phyloP scores from a whole-genome alignment of 2,329 filamentous ascomycete genomes.

The Cucurbitaria berberidis region DNA sequence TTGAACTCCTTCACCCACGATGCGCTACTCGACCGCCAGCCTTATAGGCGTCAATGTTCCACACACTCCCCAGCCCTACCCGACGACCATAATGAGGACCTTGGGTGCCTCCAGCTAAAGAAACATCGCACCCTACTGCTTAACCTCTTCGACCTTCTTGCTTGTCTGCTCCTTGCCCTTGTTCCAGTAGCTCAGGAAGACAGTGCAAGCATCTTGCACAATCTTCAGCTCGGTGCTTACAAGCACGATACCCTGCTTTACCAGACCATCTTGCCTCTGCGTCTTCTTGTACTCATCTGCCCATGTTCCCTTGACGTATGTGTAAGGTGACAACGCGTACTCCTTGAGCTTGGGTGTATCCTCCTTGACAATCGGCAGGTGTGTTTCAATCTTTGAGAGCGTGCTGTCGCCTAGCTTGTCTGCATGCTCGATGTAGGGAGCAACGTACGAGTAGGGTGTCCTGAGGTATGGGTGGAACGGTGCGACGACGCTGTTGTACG shows the following conservation, averaged over 20 bases:
- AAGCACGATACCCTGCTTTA: slow-evolving; percentile 46
- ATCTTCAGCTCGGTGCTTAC: slow-evolving; percentile 50
- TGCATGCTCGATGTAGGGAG: slow-evolving; percentile 82
- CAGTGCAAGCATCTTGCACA: slow-evolving; percentile 39
- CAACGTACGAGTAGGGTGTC: slow-evolving; percentile 80
- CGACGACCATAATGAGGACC: not conserved
- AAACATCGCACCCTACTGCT: slow-evolving; percentile 31
- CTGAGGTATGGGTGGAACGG: slow-evolving; percentile 79
- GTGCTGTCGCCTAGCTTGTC: slow-evolving; percentile 60
- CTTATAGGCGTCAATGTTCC: not conserved
- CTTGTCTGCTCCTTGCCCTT: slow-evolving; percentile 42
- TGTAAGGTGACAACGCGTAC: slow-evolving; percentile 41
- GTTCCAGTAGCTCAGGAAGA: slow-evolving; percentile 39
- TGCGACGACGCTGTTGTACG: slow-evolving; percentile 77
- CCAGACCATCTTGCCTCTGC: slow-evolving; percentile 40
- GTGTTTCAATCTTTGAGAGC: slow-evolving; percentile 45
- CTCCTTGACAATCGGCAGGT: slow-evolving; percentile 56
- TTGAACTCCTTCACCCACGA: too few relatives aligned
- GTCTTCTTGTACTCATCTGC: slow-evolving; percentile 51
- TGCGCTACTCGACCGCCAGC: not conserved
- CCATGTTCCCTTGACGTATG: slow-evolving; percentile 47
- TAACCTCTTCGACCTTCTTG: slow-evolving; percentile 45
- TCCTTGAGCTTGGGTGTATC: slow-evolving; percentile 53
- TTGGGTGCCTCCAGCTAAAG: not conserved
- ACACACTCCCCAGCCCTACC: not conserved